Conservation (phyloP, 768 basidiomycete genomes). For the Agrocybe pediades region DNA sequence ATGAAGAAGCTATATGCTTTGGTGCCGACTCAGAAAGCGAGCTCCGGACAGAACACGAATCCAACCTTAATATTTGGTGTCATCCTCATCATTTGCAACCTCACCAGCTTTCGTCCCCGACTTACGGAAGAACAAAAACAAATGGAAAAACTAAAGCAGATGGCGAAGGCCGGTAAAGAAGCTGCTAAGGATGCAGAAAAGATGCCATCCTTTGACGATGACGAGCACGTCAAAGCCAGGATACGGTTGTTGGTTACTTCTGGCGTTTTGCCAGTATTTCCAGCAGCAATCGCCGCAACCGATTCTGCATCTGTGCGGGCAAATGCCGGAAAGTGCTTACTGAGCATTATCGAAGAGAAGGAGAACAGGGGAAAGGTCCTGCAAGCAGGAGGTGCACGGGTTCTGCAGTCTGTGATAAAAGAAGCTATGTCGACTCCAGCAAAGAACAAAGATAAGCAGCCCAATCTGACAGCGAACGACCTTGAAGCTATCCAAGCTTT, state of each 20-base stretch:
- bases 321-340: slow-evolving; percentile 58
- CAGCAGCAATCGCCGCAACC: slow-evolving; percentile 51
- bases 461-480: slow-evolving; percentile 41
- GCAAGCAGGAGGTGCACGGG: slow-evolving; percentile 77
- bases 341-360: slow-evolving; percentile 77
- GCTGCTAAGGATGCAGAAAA: slow-evolving; percentile 28
- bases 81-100: slow-evolving; percentile 72
- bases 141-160: slow-evolving; percentile 73
- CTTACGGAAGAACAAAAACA: slow-evolving; percentile 83
- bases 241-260: slow-evolving; percentile 57
- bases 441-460: slow-evolving; percentile 21
- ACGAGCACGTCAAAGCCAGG: slow-evolving; percentile 63
- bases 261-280: slow-evolving; percentile 66
- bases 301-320: slow-evolving; percentile 69
- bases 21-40: slow-evolving; percentile 49
- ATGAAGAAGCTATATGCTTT: slow-evolving; percentile 59
- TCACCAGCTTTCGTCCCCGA: slow-evolving; percentile 69
- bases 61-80: slow-evolving; percentile 76
- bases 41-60: slow-evolving; percentile 23
- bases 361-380: slow-evolving; percentile 76
- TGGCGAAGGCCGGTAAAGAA: slow-evolving; percentile 55
- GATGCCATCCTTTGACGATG: slow-evolving; percentile 55
- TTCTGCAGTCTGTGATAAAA: slow-evolving; percentile 58
- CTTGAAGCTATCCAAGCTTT: slow-evolving; percentile 82
- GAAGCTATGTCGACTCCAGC: slow-evolving; percentile 36